Evolutionary conservation across 164 flowering plant genomes (phyloP).

Genomic region (Brasenia schreberi): DNA sequence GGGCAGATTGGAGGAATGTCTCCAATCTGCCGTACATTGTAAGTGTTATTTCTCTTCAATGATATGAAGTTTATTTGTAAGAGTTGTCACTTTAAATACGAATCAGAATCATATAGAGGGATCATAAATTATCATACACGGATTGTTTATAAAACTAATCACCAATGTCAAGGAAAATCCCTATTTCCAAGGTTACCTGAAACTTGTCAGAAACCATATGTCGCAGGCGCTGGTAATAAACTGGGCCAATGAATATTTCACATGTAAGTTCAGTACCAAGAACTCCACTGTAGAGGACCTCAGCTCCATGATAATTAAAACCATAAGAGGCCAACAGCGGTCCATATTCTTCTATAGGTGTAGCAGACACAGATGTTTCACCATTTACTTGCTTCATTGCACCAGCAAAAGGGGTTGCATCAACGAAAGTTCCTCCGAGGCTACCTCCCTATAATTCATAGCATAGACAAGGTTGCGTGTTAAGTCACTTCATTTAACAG

Average conservation of each 20-base stretch:
- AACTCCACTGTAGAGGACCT: conserved; percentile 83
- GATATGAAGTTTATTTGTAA: no score
- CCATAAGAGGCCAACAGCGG: conserved; percentile 40
- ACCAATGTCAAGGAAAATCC: background rate
- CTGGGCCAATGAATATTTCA: conserved; percentile 96
- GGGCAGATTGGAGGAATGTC: no score
- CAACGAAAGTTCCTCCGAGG: conserved; percentile 66
- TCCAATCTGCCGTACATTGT: no score
- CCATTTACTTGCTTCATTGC: conserved; percentile 26
- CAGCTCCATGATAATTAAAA: conserved; percentile 74
- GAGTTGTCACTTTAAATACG: no score
- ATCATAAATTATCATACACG: no score
- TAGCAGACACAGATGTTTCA: conserved; percentile 24
- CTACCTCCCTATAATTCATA: conserved; percentile 54
- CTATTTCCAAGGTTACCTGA: conserved; percentile 35
- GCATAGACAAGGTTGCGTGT: background rate
- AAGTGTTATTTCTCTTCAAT: no score
- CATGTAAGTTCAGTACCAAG: conserved; percentile 78
- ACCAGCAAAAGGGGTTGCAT: conserved; percentile 81
- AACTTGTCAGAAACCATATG: conserved; percentile 98
- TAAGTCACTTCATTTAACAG: no score
- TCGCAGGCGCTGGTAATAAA: conserved; percentile 86
- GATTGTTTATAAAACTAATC: background rate
- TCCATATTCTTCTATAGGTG: conserved; percentile 84
- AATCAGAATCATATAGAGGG: no score